Percentiles rank a stretch among this genome's conserved stretches.
phyloP scores from a whole-genome alignment of 83 land plant genomes.

The Thuja plicata region DNA sequence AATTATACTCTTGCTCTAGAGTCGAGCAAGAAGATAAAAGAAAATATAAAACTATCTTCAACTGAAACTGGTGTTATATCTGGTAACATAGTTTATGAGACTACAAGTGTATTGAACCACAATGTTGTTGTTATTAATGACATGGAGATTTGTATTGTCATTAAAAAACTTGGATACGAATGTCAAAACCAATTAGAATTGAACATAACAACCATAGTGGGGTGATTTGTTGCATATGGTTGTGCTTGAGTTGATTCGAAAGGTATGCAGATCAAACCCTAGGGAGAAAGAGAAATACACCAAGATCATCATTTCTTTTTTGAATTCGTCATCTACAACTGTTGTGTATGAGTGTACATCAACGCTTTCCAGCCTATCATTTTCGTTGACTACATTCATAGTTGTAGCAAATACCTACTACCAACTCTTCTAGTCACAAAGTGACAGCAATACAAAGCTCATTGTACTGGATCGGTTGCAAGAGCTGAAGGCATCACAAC shows the following conservation, averaged over 20 bases:
- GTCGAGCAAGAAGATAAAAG: too few relatives aligned
- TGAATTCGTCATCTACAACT: constrained; percentile 65
- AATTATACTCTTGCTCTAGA: too few relatives aligned
- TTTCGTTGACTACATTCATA: constrained; percentile 78
- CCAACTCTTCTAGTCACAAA: constrained; percentile 76
- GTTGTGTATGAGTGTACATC: constrained; percentile 84
- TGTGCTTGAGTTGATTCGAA: constrained; percentile 75
- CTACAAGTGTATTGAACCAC: too few relatives aligned
- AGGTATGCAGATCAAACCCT: constrained; percentile 74
- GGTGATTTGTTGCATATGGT: constrained; percentile 83
- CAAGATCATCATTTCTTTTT: constrained; percentile 70
- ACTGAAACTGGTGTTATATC: too few relatives aligned
- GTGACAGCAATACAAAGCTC: constrained; percentile 90
- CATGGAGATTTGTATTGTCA: too few relatives aligned
- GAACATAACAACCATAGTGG: constrained; percentile 36
- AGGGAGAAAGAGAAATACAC: constrained; percentile 79
- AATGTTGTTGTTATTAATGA: too few relatives aligned
- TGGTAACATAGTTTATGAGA: too few relatives aligned
- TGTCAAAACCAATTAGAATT: too few relatives aligned
- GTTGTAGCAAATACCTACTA: constrained; percentile 86
- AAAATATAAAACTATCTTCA: too few relatives aligned
- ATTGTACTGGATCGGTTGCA: constrained; percentile 79
- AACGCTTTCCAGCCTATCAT: constrained; percentile 76
- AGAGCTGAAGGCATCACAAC: constrained; percentile 72
- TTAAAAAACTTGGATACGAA: too few relatives aligned